These are phyloP conservation scores for Talaromyces stipitatus DNA, from an alignment of 495 filamentous ascomycete genomes.

Conservation along the genomic window DNA sequence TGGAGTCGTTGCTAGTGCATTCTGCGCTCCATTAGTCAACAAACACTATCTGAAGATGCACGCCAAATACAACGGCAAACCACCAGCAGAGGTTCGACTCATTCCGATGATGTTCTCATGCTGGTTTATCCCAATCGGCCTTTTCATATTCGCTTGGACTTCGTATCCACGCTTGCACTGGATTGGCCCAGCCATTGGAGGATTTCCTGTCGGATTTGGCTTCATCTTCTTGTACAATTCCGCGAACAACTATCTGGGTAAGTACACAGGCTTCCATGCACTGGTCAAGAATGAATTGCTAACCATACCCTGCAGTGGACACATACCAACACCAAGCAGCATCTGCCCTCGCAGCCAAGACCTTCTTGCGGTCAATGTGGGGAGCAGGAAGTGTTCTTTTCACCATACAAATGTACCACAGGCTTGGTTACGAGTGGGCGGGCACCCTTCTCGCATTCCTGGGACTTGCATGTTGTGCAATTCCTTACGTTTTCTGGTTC, in stretches of 20 bases:
- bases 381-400: constrained; percentile 69
- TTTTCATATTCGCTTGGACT: constrained; percentile 83
- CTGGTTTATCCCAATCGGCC: constrained; percentile 68
- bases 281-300: neutral
- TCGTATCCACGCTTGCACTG: constrained; percentile 58
- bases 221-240: constrained; percentile 84
- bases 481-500: constrained; percentile 70
- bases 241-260: constrained; percentile 69
- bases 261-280: constrained; percentile 1
- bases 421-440: constrained; percentile 70
- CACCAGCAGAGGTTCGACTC: constrained; percentile 66
- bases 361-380: constrained; percentile 71
- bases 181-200: constrained; percentile 65
- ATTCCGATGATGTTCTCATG: constrained; percentile 82
- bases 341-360: constrained; percentile 77
- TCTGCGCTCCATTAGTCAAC: constrained; percentile 65
- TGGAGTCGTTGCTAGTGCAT: constrained; percentile 56
- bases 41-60: constrained; percentile 62
- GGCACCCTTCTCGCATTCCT: constrained; percentile 62
- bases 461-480: constrained; percentile 62
- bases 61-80: constrained; percentile 52
- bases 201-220: constrained; percentile 72
- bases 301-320: constrained; percentile 49
- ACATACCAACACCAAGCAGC: constrained; percentile 82
- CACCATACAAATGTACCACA: constrained; percentile 71